Percentiles rank a stretch among this genome's conserved stretches.
phyloP scores from a whole-genome alignment of 139 green algal species.

The Spirogloea muscicola region DNA sequence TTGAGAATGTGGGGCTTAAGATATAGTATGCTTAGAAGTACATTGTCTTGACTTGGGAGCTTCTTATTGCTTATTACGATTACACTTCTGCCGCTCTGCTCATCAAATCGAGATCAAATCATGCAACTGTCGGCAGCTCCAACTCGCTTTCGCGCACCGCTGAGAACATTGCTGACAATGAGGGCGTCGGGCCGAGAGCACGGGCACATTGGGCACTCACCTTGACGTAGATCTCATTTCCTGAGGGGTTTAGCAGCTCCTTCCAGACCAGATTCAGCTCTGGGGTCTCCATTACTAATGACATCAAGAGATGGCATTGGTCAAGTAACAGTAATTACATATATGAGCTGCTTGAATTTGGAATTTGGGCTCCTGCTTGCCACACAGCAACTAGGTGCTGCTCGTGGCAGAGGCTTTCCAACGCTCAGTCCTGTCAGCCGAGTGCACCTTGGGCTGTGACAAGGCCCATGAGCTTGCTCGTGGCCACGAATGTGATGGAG shows the following conservation, averaged over 20 bases:
- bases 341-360: slow-evolving; percentile 1
- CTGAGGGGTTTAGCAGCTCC: slow-evolving; percentile 39
- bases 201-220: neutral
- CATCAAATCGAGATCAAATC: neutral
- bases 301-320: neutral
- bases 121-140: neutral
- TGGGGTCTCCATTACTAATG: neutral
- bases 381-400: neutral
- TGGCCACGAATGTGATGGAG: slow-evolving; percentile 17
- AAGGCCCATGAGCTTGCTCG: slow-evolving; percentile 31
- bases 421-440: neutral
- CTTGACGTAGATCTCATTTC: slow-evolving; percentile 38
- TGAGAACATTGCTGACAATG: neutral
- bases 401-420: neutral
- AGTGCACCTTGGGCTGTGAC: slow-evolving; percentile 25
- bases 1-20: neutral
- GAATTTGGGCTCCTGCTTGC: neutral
- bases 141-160: neutral
- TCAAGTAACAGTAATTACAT: neutral
- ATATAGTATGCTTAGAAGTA: neutral
- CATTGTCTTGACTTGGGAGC: neutral
- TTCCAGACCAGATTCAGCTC: slow-evolving; percentile 13
- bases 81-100: neutral
- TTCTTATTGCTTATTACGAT: neutral
- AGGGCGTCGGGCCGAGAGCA: neutral